Evolutionary conservation across 129 eudicot genomes (phyloP).

Genomic region (Artemisia tridentata): DNA sequence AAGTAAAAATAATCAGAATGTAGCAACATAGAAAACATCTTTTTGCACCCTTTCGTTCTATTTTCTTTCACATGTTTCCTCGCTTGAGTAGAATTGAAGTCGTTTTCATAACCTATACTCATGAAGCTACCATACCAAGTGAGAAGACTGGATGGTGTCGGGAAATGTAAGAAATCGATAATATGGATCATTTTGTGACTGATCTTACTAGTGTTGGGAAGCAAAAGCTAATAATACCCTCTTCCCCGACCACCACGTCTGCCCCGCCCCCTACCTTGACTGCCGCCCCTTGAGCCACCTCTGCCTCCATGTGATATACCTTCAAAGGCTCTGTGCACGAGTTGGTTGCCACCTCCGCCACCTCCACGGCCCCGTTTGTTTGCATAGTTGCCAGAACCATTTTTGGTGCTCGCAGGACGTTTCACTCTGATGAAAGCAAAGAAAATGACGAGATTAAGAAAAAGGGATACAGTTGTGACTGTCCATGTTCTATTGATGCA

Average conservation of each 20-base stretch:
- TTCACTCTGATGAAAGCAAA: slow-evolving; percentile 45
- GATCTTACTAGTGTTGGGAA: neutral
- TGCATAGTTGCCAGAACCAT: slow-evolving; percentile 47
- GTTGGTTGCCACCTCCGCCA: slow-evolving; percentile 60
- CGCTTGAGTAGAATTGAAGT: slow-evolving; percentile 1
- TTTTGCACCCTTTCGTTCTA: neutral
- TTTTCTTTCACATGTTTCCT: slow-evolving; percentile 6
- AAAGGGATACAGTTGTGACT: neutral
- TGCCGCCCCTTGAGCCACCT: slow-evolving; percentile 42
- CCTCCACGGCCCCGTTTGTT: slow-evolving; percentile 62
- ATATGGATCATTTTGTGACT: neutral
- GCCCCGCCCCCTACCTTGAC: slow-evolving; percentile 66
- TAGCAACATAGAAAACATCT: slow-evolving; percentile 5
- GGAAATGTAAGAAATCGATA: slow-evolving; percentile 1
- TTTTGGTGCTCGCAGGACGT: slow-evolving; percentile 50
- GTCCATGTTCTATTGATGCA: neutral
- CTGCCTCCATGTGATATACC: slow-evolving; percentile 59
- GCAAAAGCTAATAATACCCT: slow-evolving; percentile 38
- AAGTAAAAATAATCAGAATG: neutral
- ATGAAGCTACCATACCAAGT: slow-evolving; percentile 22
- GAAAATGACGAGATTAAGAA: neutral
- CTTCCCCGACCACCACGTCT: slow-evolving; percentile 78
- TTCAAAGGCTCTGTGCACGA: slow-evolving; percentile 55
- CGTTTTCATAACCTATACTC: slow-evolving; percentile 24
- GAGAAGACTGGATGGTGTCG: slow-evolving; percentile 5